A percentile compares a stretch with the other conserved stretches of the same genome.
phyloP scores from a whole-genome alignment of 192 early-diverging fungal genomes.

The Lunasporangiospora selenospora region DNA sequence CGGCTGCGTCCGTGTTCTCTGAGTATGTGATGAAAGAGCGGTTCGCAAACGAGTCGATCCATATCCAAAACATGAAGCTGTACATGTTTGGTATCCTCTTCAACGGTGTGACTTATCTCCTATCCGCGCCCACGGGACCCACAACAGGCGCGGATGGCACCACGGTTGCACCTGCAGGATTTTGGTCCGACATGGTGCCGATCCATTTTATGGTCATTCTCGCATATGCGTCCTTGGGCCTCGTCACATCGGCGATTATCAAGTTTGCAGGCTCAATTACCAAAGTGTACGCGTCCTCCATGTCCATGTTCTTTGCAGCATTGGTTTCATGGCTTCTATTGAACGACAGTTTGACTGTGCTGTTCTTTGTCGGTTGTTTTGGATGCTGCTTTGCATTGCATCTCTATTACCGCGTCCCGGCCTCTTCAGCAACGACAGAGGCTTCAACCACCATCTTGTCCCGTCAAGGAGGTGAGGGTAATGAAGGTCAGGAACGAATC shows the following conservation, averaged over 20 bases:
- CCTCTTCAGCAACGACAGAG: too few species aligned
- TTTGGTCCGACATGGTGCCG: constrained; percentile 32
- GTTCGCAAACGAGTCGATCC: constrained; percentile 44
- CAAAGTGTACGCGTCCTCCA: constrained; percentile 45
- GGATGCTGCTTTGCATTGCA: constrained; percentile 44
- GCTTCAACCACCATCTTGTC: too few species aligned
- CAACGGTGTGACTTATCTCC: constrained; percentile 41
- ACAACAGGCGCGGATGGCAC: too few species aligned
- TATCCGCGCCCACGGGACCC: not conserved
- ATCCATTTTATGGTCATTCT: constrained; percentile 43
- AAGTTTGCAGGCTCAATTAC: constrained; percentile 50
- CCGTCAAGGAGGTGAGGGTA: too few species aligned
- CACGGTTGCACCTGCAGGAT: constrained; percentile 7
- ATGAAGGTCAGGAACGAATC: too few species aligned
- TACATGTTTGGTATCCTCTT: constrained; percentile 52
- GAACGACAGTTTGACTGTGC: constrained; percentile 28
- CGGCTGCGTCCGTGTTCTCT: constrained; percentile 42
- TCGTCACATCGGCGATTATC: constrained; percentile 50
- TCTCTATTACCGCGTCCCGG: constrained; percentile 41
- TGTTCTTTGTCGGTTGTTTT: constrained; percentile 49
- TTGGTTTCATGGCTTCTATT: constrained; percentile 37
- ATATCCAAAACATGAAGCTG: constrained; percentile 50
- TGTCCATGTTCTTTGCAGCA: constrained; percentile 51
- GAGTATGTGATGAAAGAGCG: constrained; percentile 52
- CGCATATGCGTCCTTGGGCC: constrained; percentile 34